Base-by-base conservation (phyloP, 2,329 filamentous ascomycete genomes). In the Exophiala phaeomuriformis region DNA sequence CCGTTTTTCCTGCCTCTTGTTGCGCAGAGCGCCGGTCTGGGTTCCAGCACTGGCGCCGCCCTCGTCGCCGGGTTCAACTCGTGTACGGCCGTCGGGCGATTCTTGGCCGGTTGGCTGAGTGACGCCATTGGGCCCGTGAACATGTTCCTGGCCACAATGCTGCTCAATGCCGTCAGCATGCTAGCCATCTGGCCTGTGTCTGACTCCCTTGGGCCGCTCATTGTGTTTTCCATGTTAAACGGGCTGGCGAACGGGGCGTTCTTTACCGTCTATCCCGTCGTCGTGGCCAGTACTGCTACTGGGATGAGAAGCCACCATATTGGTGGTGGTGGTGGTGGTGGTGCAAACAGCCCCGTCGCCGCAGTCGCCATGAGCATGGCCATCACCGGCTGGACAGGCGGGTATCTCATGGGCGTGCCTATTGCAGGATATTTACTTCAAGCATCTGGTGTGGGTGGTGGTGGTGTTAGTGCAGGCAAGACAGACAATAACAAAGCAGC, bases 241-340 rank as follows among this genome's bases (percentile, higher is more conserved):
- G 82, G 82, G 0, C 67, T 75, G 36, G 74, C 77, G 3, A 84
- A 83, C 60, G 82, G 82, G 0, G 80, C 77, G 0, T 84, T 84
- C 69, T 84, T 85, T 62, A 76, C 77, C 1, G 78, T 77, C 0
- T 82, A 84, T 72, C 82, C 82, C 0, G 83, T 81, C 0, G 80
- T 81, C 1, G 77, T 84, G 0, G 76, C 80, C 76, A 58, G 74
- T 81, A 0, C 83, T 82, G 67, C 81, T 79, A 39, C 40, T 0
- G 28, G 30, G 1, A 1, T 78, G 73, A 2, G 73, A 72, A 1
- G 70, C 5, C 43, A 52, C 35, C 36, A 47, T n/a, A 44, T 40
- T 33, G 43, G 39, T 39, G 31, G 77, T 3, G 73, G 81, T 36
- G 9, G 19, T 43, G 41, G n/a, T 43, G 12, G 12, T 6, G 19